Evolutionary conservation across 805 yeast species (phyloP).

Genomic region (Saccharomycopsis lassenensis): DNA sequence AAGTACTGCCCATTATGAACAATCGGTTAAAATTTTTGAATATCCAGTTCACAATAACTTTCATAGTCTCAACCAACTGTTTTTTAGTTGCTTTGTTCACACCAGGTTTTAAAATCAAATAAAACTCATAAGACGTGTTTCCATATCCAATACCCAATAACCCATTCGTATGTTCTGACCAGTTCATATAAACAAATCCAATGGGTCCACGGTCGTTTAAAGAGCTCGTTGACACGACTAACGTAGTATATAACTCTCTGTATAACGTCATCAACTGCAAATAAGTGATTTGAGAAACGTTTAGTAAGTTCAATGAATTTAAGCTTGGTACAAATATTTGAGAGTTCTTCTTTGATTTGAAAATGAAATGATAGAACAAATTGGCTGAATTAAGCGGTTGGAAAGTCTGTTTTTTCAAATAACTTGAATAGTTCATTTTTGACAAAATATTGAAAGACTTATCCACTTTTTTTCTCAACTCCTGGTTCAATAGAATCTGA

Average conservation of each 20-base stretch:
- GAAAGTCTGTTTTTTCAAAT: slow-evolving; percentile 5
- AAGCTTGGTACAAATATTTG: slow-evolving; percentile 43
- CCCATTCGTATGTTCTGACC: too few relatives aligned
- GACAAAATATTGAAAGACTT: slow-evolving; percentile 25
- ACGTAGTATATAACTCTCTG: slow-evolving; percentile 14
- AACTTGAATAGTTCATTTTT: slow-evolving; percentile 28
- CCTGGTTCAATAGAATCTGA: slow-evolving; percentile 23
- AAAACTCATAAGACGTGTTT: slow-evolving; percentile 15
- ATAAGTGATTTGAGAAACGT: slow-evolving; percentile 9
- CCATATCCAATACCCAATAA: slow-evolving; percentile 14
- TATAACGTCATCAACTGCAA: slow-evolving; percentile 12
- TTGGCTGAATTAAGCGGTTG: slow-evolving; percentile 1
- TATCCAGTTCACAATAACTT: slow-evolving; percentile 18
- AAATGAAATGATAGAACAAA: slow-evolving; percentile 66
- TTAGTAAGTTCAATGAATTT: slow-evolving; percentile 8
- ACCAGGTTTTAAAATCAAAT: slow-evolving; percentile 6
- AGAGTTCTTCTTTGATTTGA: slow-evolving; percentile 56
- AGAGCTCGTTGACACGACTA: too few relatives aligned
- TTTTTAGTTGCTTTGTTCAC: background rate
- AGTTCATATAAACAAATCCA: too few relatives aligned
- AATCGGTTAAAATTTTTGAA: slow-evolving; percentile 17
- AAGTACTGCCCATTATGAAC: slow-evolving; percentile 12
- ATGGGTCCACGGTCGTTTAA: too few relatives aligned
- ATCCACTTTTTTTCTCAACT: slow-evolving; percentile 29
- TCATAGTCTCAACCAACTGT: slow-evolving; percentile 13